Conservation (phyloP, 164 flowering plant species). For the Magnolia changhungtana region DNA sequence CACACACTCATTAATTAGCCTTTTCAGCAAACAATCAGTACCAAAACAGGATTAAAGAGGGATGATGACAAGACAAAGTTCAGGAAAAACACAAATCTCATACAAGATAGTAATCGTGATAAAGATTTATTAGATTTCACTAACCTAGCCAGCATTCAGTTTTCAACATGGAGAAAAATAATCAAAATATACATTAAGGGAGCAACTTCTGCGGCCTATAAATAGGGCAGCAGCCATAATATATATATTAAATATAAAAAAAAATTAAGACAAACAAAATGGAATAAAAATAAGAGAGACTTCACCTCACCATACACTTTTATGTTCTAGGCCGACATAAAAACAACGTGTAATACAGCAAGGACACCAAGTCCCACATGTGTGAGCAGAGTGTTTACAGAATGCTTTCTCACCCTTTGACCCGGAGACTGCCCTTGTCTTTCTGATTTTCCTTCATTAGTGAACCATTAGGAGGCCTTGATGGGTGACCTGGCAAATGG, state of each 20-base stretch:
- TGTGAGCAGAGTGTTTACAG: conserved; percentile 10
- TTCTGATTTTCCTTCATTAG: conserved; percentile 22
- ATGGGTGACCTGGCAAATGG: neutral
- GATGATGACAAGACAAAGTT: too few species aligned
- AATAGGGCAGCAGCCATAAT: neutral
- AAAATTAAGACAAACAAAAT: neutral
- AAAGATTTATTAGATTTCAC: conserved; percentile 9
- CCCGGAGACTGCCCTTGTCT: conserved; percentile 29
- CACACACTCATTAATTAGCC: too few species aligned
- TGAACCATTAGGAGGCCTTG: conserved; percentile 8
- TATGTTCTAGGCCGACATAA: neutral
- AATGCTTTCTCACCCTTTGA: conserved; percentile 24
- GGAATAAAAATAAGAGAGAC: neutral
- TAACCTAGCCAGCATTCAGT: conserved; percentile 7
- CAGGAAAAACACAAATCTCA: too few species aligned
- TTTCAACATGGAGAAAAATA: neutral
- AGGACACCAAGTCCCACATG: neutral
- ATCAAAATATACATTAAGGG: conserved; percentile 8
- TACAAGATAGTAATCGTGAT: too few species aligned
- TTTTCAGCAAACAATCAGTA: too few species aligned
- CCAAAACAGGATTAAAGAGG: too few species aligned
- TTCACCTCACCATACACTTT: conserved; percentile 8
- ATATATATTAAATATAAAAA: neutral
- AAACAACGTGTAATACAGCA: neutral
- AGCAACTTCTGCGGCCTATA: conserved; percentile 1